These are phyloP conservation scores for Fusarium sp. DNA, from an alignment of 2,329 filamentous ascomycete species.

Conservation along the genomic window DNA sequence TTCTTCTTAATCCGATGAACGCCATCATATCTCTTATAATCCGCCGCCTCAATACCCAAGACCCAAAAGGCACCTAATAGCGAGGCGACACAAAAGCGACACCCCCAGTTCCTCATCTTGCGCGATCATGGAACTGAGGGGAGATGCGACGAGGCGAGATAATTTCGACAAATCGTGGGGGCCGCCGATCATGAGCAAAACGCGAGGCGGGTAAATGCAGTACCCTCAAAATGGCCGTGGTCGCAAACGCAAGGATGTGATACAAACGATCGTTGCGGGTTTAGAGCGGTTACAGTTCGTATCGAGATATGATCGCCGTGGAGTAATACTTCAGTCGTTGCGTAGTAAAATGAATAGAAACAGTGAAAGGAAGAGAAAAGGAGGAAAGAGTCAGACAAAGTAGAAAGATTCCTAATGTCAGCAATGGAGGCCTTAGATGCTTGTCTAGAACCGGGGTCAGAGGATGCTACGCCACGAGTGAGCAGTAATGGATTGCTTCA, in stretches of 20 bases:
- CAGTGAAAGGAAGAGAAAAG: conserved; percentile 25
- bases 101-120: conserved; percentile 45
- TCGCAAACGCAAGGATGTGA: conserved; percentile 22
- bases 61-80: conserved; percentile 43
- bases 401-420: conserved; percentile 41
- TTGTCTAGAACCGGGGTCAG: conserved; percentile 38
- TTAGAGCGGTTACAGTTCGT: conserved; percentile 16
- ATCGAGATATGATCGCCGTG: conserved; percentile 21
- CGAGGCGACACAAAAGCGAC: conserved; percentile 39
- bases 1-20: conserved; percentile 53
- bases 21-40: conserved; percentile 52
- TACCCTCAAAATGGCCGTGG: conserved; percentile 4
- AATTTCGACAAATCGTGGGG: conserved; percentile 22
- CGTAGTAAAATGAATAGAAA: conserved; percentile 11
- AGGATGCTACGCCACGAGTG: conserved; percentile 49
- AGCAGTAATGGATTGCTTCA: conserved; percentile 43
- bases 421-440: conserved; percentile 49
- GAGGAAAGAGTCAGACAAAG: conserved; percentile 28
- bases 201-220: conserved; percentile 26
- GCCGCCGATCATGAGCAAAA: conserved; percentile 31
- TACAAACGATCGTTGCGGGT: conserved; percentile 4
- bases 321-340: conserved; percentile 4
- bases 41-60: conserved; percentile 43
- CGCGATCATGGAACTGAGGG: conserved; percentile 38
- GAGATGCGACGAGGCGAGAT: conserved; percentile 19